Evolutionary conservation across 2,329 filamentous ascomycete genomes (phyloP).

Genomic region (Sporothrix phasma): DNA sequence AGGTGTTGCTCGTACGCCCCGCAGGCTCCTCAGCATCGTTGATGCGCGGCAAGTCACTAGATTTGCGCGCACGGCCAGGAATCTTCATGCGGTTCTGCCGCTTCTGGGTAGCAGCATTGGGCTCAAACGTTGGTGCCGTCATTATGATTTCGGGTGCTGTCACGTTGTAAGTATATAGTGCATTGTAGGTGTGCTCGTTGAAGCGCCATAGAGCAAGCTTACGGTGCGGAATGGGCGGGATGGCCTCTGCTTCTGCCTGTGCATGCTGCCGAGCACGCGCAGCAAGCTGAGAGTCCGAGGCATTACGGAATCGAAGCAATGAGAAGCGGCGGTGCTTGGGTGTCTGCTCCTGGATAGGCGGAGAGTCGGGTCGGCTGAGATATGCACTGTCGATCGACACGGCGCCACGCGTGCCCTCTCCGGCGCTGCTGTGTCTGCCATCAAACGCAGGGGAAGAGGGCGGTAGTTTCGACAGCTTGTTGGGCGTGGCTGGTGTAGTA

Average conservation of each 20-base stretch:
- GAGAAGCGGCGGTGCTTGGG: constrained; percentile 53
- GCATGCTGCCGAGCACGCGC: constrained; percentile 60
- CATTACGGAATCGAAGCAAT: constrained; percentile 78
- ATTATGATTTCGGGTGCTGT: constrained; percentile 72
- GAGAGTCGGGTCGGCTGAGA: constrained; percentile 34
- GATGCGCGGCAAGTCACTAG: constrained; percentile 38
- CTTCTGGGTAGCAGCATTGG: constrained; percentile 39
- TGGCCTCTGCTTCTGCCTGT: constrained; percentile 40
- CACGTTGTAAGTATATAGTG: neutral
- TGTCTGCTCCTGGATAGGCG: constrained; percentile 44
- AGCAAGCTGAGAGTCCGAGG: constrained; percentile 83
- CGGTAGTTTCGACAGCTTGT: constrained; percentile 19
- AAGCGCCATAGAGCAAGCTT: constrained; percentile 26
- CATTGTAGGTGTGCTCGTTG: neutral
- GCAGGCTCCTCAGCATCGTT: constrained; percentile 23
- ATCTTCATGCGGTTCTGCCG: constrained; percentile 47
- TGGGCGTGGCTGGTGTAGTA: neutral
- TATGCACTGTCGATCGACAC: constrained; percentile 20
- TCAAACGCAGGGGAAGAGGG: constrained; percentile 25
- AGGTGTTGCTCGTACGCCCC: constrained; percentile 14
- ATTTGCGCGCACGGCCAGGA: constrained; percentile 42
- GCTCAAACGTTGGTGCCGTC: constrained; percentile 70
- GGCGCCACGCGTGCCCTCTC: constrained; percentile 20
- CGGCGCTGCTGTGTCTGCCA: constrained; percentile 19
- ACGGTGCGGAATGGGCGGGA: constrained; percentile 51